Evolutionary conservation across 2,329 filamentous ascomycete genomes (phyloP), one percentile per base, ranked within the genome.

Genomic region (Monosporascus sp.): DNA sequence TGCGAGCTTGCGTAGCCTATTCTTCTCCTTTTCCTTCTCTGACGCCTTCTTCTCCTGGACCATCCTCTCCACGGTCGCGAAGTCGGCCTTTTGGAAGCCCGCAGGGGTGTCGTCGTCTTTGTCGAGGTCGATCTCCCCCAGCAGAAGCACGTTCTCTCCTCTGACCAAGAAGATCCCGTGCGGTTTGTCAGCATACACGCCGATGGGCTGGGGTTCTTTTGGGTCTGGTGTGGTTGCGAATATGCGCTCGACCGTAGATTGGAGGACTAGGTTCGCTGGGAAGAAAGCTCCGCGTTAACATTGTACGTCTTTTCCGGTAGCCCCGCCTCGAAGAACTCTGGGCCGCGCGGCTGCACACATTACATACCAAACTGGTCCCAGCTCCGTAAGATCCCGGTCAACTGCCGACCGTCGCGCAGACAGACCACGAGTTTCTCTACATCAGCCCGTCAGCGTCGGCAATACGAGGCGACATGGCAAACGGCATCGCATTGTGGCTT

Each of bases 51-150:
- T 83, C 65, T 88, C 80, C 70, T 89, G 88, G 58, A 87, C 88
- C 45, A 94, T 71, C 56, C 81, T 82, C 59, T 86, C 84, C 38
- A 96, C 89, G 57, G 86, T 74, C 47, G 86, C 81, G 47, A 84
- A 75, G 1, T 89, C 80, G 2, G 84, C 90, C 58, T 70, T 66
- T 63, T 83, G 75, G 58, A 88, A 90, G 34, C 85, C 84, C 5
- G 78, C 70, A 1, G 90, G 90, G 15, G 90, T 79, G 54, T 95
- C 86, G 70, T 99, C 94, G 71, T 99, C 94, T 66, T 88, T 90
- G 75, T 99, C 94, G 24, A 99, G 83, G 69, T 99, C 94, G 64
- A 99, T 96, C 72, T 97, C 95, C 38, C 94, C 94, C 18, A 97
- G 81, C 45, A 99, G 78, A 49, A 96, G 79, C n/a, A 99, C 94